Base-by-base conservation (phyloP, 441 rosid species). In the Gossypium laxum region DNA sequence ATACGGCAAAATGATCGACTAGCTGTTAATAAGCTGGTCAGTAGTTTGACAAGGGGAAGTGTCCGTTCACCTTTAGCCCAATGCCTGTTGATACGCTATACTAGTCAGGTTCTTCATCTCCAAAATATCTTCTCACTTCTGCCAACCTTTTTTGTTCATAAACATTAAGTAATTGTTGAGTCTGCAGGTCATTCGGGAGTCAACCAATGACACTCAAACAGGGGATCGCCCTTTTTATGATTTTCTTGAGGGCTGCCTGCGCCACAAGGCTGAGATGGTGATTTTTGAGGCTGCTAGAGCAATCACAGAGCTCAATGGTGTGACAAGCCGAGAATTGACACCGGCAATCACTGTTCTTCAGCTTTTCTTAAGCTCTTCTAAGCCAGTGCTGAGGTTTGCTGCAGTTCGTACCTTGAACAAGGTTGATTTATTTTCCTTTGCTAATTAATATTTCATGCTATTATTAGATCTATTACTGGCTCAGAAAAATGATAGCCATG, bases 281-380 rank as follows among this genome's bases (percentile, higher is more conserved):
- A 90, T 90, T 75, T 88, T 92, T 84, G 99, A 92, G 86, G 96
- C 98, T 77, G 99, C 99, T 73, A 87, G 96, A 77, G 97, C 99
- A 54, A 94, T 94, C 77, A 94, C 99, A 6, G 99, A 89, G 87
- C 98, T 94, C 74, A 85, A 78, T 81, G 92, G 91, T 26, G 96
- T 92, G 75, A 86, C 90, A 72, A 91, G 81, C 87, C 85, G 89
- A 77, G 99, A 94, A 84, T 68, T 94, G 86, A 90, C 98, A 65
- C 99, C 99, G 41, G 99, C 99, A 71, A 94, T 94, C 64, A 89
- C 97, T 69, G 99, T 92, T 76, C 97, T 94, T 48, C 99, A 94
- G 85, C 96, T 92, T 47, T 92, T 94, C 74, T 81, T 94, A 80
- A 90, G 91, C 81, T 94, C 97, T 62, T 90, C 97, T 58, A 94